These are phyloP conservation scores for Grifola frondosa DNA, from an alignment of 1,284 basidiomycete species.

Conservation along the genomic window DNA sequence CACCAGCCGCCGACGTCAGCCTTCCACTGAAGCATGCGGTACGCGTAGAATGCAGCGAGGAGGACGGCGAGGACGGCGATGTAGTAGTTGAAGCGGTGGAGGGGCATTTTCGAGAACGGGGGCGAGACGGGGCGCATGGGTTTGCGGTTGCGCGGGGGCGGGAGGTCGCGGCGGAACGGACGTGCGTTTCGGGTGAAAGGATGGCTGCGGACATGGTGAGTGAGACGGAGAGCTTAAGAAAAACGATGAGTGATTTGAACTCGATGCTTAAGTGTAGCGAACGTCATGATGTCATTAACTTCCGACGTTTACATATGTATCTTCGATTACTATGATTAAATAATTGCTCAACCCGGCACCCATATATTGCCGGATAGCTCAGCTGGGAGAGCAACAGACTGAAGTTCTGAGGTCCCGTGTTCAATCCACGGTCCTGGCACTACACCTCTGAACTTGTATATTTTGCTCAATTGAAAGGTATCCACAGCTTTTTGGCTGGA, in stretches of 20 bases:
- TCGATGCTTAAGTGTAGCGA: neutral
- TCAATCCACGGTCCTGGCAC: conserved; percentile 64
- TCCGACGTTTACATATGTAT: too few relatives aligned
- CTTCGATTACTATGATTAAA: neutral
- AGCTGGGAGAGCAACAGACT: conserved; percentile 82
- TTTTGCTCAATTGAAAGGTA: too few relatives aligned
- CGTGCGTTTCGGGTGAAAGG: too few relatives aligned
- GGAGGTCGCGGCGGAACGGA: conserved; percentile 28
- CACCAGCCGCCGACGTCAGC: conserved; percentile 57
- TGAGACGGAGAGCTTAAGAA: too few relatives aligned
- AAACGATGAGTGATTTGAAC: neutral
- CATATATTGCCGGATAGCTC: conserved; percentile 53
- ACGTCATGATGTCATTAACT: too few relatives aligned
- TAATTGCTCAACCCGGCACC: neutral
- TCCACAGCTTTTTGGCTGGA: too few relatives aligned
- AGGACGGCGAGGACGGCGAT: conserved; percentile 43
- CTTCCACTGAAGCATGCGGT: conserved; percentile 50
- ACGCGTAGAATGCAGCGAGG: conserved; percentile 51
- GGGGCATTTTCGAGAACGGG: conserved; percentile 31
- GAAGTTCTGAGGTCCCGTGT: conserved; percentile 72
- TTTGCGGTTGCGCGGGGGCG: conserved; percentile 34
- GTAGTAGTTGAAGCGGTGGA: conserved; percentile 48
- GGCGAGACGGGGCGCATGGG: conserved; percentile 31
- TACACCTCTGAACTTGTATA: too few relatives aligned
- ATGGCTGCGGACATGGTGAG: conserved; percentile 23